These are phyloP conservation scores for Sphagnum contortum DNA, from an alignment of 225 moss, liverwort and hornwort species.

Conservation along the genomic window DNA sequence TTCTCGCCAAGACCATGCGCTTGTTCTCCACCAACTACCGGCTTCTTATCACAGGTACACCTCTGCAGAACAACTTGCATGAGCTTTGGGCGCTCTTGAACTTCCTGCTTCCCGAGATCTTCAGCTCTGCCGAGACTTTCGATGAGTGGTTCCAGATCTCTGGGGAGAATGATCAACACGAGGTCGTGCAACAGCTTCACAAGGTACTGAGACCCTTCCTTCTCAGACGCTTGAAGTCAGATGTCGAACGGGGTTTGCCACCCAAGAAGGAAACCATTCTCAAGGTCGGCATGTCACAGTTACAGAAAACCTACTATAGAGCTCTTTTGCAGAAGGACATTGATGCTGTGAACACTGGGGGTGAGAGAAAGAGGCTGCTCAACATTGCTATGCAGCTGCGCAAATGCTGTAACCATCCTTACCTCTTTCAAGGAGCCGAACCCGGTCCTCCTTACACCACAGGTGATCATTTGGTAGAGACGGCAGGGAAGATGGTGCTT, in stretches of 20 bases:
- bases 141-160: slow-evolving; percentile 99
- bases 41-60: slow-evolving; percentile 89
- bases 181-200: slow-evolving; percentile 95
- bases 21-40: slow-evolving; percentile 88
- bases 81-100: slow-evolving; percentile 95
- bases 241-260: slow-evolving; percentile 93
- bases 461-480: slow-evolving; percentile 87
- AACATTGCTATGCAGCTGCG: slow-evolving; percentile 99
- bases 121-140: slow-evolving; percentile 94
- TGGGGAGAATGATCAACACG: slow-evolving; percentile 95
- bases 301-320: slow-evolving; percentile 95
- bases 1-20: slow-evolving; percentile 94
- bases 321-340: slow-evolving; percentile 96
- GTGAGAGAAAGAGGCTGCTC: slow-evolving; percentile 92
- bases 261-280: slow-evolving; percentile 96
- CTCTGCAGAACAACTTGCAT: slow-evolving; percentile 98
- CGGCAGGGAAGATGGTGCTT: slow-evolving; percentile 97
- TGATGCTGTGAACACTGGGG: slow-evolving; percentile 95
- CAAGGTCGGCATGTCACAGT: slow-evolving; percentile 96
- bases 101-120: slow-evolving; percentile 92
- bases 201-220: slow-evolving; percentile 93
- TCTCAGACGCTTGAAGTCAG: slow-evolving; percentile 89
- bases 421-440: slow-evolving; percentile 97
- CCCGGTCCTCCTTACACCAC: slow-evolving; percentile 93
- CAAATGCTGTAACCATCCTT: slow-evolving; percentile 98